phyloP scores from a whole-genome alignment of 1,284 basidiomycete species.

The Austroboletus niveus region DNA sequence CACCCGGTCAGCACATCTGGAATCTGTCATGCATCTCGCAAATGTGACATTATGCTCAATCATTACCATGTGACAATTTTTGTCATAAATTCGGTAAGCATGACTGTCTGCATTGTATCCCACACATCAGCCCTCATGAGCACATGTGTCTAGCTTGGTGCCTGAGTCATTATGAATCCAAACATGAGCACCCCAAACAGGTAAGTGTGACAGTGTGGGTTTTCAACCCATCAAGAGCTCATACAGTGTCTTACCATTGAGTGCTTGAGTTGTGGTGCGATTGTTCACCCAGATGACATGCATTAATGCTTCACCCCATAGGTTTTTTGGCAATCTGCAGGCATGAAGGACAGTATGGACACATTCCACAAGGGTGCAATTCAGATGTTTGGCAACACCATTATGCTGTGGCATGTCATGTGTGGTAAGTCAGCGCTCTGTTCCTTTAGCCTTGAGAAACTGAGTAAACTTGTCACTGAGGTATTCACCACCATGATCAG shows the following conservation, averaged over 20 bases:
- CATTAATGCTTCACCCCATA: too few species aligned
- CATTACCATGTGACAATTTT: neutral
- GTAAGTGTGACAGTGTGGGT: too few species aligned
- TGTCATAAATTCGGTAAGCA: neutral
- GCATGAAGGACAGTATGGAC: neutral
- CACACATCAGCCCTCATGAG: neutral
- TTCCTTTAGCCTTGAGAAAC: neutral
- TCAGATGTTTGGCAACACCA: neutral
- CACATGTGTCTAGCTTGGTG: neutral
- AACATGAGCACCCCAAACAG: too few species aligned
- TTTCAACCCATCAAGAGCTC: too few species aligned
- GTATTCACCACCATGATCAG: neutral
- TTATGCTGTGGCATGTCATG: slow-evolving; percentile 6
- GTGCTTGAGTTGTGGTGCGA: too few species aligned
- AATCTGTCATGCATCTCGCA: neutral
- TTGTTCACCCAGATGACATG: too few species aligned
- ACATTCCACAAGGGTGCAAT: neutral
- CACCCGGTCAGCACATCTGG: neutral
- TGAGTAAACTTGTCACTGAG: neutral
- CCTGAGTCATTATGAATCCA: too few species aligned
- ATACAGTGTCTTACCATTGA: too few species aligned
- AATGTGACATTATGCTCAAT: neutral
- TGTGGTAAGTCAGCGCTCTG: neutral
- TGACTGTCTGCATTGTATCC: neutral
- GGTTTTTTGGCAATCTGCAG: too few species aligned